These are phyloP conservation scores for Boletus bicolor DNA, from an alignment of 768 basidiomycete species.

Conservation along the genomic window DNA sequence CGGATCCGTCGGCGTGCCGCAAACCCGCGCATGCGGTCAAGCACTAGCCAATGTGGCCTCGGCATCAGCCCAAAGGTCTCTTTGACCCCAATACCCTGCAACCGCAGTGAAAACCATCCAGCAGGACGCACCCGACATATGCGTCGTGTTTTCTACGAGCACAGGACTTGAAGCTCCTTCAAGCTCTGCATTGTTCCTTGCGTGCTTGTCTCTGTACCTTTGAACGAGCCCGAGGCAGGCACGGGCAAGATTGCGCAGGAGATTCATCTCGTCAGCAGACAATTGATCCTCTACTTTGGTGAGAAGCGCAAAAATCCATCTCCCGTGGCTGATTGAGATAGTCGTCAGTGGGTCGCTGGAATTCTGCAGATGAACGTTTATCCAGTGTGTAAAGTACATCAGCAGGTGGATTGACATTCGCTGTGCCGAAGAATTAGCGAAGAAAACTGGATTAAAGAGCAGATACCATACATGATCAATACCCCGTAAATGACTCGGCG, in stretches of 20 bases:
- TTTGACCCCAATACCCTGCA: constrained; percentile 71
- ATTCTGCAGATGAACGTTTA: constrained; percentile 56
- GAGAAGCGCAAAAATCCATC: constrained; percentile 78
- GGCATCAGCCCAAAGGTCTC: constrained; percentile 78
- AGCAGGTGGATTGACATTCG: constrained; percentile 68
- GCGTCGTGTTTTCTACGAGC: constrained; percentile 20
- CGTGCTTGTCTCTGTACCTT: constrained; percentile 19
- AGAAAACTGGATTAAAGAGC: background rate
- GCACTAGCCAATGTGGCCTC: constrained; percentile 43
- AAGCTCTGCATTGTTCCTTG: constrained; percentile 10
- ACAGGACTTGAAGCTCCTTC: background rate
- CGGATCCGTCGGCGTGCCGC: background rate
- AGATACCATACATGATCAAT: constrained; percentile 62
- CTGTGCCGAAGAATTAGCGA: constrained; percentile 36
- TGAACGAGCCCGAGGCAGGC: constrained; percentile 59
- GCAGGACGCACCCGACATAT: constrained; percentile 48
- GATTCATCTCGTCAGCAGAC: constrained; percentile 72
- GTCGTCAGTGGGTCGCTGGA: constrained; percentile 34
- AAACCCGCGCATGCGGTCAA: constrained; percentile 6
- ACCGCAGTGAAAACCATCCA: constrained; percentile 73
- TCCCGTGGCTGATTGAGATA: constrained; percentile 57
- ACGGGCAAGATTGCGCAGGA: constrained; percentile 72
- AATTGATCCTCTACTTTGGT: constrained; percentile 65
- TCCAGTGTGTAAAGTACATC: constrained; percentile 85
- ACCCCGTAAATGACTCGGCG: constrained; percentile 50